Conservation (phyloP, 2,329 filamentous ascomycete genomes). For the Elsinoe batatas region DNA sequence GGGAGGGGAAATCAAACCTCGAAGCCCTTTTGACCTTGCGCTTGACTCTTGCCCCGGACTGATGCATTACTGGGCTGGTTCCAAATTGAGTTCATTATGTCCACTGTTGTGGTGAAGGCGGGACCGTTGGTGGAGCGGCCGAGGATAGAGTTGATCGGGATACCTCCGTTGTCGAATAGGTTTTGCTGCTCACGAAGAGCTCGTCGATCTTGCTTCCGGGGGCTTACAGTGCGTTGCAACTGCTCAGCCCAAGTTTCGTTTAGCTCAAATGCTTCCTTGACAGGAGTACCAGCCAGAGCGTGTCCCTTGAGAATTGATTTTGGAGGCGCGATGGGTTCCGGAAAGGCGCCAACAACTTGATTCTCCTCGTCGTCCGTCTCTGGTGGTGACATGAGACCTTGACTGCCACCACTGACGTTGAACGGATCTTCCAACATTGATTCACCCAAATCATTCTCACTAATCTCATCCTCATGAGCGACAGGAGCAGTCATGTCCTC, state of each 20-base stretch:
- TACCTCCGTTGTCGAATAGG: constrained; percentile 7
- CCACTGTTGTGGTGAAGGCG: constrained; percentile 79
- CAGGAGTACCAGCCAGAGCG: constrained; percentile 39
- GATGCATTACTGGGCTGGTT: constrained; percentile 40
- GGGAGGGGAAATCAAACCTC: constrained; percentile 68
- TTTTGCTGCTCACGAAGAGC: constrained; percentile 58
- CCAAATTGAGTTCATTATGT: constrained; percentile 92
- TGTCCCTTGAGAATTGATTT: constrained; percentile 42
- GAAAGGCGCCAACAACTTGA: constrained; percentile 69
- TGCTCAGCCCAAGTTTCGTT: constrained; percentile 90
- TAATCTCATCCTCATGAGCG: constrained; percentile 47
- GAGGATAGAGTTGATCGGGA: constrained; percentile 35
- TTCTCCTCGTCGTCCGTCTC: constrained; percentile 66
- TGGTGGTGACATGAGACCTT: constrained; percentile 8
- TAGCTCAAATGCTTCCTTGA: constrained; percentile 43
- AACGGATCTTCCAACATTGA: constrained; percentile 15
- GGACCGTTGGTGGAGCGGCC: constrained; percentile 32
- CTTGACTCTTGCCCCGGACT: constrained; percentile 27
- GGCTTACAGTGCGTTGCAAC: constrained; percentile 86
- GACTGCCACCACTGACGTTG: constrained; percentile 7
- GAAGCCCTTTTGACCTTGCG: constrained; percentile 48
- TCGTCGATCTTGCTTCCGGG: constrained; percentile 78
- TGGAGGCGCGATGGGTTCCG: constrained; percentile 59
- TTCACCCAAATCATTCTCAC: constrained; percentile 18
- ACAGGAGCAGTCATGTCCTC: constrained; percentile 38